These are phyloP conservation scores for Parmales sp. DNA, from an alignment of 108 stramenopile species.

Conservation along the genomic window DNA sequence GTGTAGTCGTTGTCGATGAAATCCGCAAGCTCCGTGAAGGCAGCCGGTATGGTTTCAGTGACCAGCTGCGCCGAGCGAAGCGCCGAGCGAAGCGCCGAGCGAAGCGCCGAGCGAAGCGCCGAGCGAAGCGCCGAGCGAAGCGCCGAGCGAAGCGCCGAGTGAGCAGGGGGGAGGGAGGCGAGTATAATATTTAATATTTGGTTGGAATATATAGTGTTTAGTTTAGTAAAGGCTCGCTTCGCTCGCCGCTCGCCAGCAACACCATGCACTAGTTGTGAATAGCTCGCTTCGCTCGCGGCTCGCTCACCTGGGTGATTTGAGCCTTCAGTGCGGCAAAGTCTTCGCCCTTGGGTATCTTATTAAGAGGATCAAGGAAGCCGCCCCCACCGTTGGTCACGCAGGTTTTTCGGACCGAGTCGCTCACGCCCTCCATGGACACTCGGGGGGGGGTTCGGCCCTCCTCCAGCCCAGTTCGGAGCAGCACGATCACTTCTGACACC, in stretches of 20 bases:
- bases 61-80: too few species aligned
- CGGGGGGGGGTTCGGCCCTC: constrained; percentile 28
- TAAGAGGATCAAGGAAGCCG: neutral
- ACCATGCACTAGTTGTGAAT: too few species aligned
- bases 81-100: neutral
- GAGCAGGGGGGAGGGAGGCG: neutral
- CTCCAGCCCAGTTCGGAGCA: constrained; percentile 19
- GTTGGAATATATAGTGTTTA: neutral
- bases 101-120: neutral
- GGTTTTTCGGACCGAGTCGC: neutral
- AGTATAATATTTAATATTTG: neutral
- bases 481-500: constrained; percentile 21
- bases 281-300: too few species aligned
- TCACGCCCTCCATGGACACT: constrained; percentile 15
- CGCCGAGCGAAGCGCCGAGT: neutral
- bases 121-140: neutral
- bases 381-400: neutral
- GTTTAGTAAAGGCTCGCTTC: too few species aligned
- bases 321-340: too few species aligned
- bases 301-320: too few species aligned
- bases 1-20: constrained; percentile 43
- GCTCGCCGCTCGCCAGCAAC: too few species aligned
- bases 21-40: constrained; percentile 23
- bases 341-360: neutral
- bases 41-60: too few species aligned